These are phyloP conservation scores for Agrostemma githago DNA, from an alignment of 148 eudicot species.

Conservation along the genomic window DNA sequence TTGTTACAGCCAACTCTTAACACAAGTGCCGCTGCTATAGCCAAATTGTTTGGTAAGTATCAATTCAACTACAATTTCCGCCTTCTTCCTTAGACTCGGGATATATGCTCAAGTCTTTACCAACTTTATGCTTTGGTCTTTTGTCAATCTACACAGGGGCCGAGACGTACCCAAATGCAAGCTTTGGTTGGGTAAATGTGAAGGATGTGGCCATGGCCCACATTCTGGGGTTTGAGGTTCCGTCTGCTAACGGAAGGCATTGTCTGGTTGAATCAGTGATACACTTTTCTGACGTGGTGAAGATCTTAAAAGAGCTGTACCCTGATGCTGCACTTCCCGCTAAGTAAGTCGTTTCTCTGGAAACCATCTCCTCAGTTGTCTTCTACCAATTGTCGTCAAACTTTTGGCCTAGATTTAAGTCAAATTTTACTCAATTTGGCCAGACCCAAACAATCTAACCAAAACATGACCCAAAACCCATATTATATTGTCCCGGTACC, in stretches of 20 bases:
- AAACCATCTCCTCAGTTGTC: neutral
- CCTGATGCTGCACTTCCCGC: conserved; percentile 27
- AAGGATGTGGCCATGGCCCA: conserved; percentile 39
- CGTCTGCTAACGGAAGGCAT: conserved; percentile 36
- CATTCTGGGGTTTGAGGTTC: conserved; percentile 29
- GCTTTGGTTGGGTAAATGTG: conserved; percentile 33
- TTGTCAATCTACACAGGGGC: conserved; percentile 14
- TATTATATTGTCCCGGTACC: too few species aligned
- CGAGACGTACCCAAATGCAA: conserved; percentile 21
- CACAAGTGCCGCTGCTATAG: conserved; percentile 39
- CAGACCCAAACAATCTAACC: neutral
- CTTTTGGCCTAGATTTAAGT: neutral
- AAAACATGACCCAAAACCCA: neutral
- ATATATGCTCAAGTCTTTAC: neutral
- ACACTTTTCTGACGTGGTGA: conserved; percentile 26
- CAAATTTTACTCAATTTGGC: neutral
- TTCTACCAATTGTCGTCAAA: neutral
- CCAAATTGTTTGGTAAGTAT: conserved; percentile 31
- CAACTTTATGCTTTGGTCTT: conserved; percentile 1
- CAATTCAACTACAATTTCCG: neutral
- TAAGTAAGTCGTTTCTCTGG: conserved; percentile 19
- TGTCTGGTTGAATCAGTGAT: conserved; percentile 25
- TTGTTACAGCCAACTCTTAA: conserved; percentile 50
- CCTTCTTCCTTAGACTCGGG: neutral
- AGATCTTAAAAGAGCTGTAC: conserved; percentile 27